A percentile compares a stretch with the other conserved stretches of the same genome.
Evolutionary conservation across 805 yeast genomes (phyloP).

Genomic region (Candida tammaniensis): DNA sequence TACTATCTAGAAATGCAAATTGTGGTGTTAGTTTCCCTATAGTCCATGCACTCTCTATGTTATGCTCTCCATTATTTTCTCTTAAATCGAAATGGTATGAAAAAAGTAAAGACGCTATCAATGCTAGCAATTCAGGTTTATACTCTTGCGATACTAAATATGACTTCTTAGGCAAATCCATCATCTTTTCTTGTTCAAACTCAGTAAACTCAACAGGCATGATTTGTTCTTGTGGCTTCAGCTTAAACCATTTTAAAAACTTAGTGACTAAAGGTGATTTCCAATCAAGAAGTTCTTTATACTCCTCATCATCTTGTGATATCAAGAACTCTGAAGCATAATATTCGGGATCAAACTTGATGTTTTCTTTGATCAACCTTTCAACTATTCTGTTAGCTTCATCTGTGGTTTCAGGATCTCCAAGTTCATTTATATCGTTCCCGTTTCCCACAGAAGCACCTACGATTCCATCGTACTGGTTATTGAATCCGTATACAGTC

Average conservation of each 20-base stretch:
- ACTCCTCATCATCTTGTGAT: conserved; percentile 53
- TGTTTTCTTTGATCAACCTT: conserved; percentile 61
- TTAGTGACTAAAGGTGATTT: conserved; percentile 44
- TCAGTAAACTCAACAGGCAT: conserved; percentile 54
- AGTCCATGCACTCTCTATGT: conserved; percentile 91
- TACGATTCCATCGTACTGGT: conserved; percentile 57
- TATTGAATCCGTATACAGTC: conserved; percentile 72
- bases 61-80: conserved; percentile 67
- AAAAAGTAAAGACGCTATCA: conserved; percentile 66
- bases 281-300: conserved; percentile 49
- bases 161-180: conserved; percentile 60
- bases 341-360: conserved; percentile 83
- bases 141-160: conserved; percentile 56
- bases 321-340: conserved; percentile 79
- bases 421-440: conserved; percentile 86
- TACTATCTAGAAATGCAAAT: conserved; percentile 66
- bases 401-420: conserved; percentile 70
- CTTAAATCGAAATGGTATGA: conserved; percentile 73
- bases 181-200: conserved; percentile 65
- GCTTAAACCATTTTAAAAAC: conserved; percentile 49
- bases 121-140: conserved; percentile 50
- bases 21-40: conserved; percentile 86
- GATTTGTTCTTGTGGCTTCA: conserved; percentile 22
- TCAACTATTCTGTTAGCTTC: conserved; percentile 61
- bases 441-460: conserved; percentile 72